Evolutionary conservation across 1,284 basidiomycete species (phyloP).

Genomic region (Sanguinoderma infundibulare): DNA sequence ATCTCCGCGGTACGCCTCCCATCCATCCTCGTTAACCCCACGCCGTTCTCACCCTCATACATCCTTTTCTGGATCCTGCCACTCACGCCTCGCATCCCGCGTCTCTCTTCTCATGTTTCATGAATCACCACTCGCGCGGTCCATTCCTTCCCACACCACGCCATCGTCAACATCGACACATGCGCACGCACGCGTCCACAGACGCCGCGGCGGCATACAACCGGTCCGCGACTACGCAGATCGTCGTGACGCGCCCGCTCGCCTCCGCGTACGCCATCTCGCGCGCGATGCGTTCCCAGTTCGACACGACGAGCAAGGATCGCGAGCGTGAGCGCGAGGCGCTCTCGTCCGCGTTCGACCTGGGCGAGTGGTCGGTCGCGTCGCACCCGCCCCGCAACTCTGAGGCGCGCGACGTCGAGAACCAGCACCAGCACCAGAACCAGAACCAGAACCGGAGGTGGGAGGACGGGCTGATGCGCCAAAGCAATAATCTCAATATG

Average conservation of each 20-base stretch:
- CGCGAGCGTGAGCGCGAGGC: not conserved
- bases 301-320: constrained; percentile 17
- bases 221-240: constrained; percentile 24
- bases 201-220: constrained; percentile 30
- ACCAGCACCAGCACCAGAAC: too few relatives aligned
- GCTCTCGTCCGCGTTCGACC: constrained; percentile 18
- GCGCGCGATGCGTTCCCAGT: constrained; percentile 30
- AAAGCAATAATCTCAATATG: not conserved
- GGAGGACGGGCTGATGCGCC: not conserved
- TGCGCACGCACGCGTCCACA: too few relatives aligned
- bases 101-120: too few relatives aligned
- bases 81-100: too few relatives aligned
- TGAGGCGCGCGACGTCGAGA: not conserved
- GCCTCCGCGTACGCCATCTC: constrained; percentile 24
- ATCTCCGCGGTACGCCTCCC: constrained; percentile 35
- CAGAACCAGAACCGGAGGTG: not conserved
- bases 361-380: constrained; percentile 13
- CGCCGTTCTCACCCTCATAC: not conserved
- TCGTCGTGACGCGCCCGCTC: constrained; percentile 26
- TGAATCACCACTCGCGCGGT: not conserved
- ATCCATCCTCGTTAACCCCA: not conserved
- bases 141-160: not conserved
- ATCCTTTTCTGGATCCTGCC: not conserved
- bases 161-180: not conserved
- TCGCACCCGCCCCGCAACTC: not conserved